These are phyloP conservation scores for Metschnikowia kofuensis DNA, from an alignment of 805 yeast genomes.

Conservation along the genomic window DNA sequence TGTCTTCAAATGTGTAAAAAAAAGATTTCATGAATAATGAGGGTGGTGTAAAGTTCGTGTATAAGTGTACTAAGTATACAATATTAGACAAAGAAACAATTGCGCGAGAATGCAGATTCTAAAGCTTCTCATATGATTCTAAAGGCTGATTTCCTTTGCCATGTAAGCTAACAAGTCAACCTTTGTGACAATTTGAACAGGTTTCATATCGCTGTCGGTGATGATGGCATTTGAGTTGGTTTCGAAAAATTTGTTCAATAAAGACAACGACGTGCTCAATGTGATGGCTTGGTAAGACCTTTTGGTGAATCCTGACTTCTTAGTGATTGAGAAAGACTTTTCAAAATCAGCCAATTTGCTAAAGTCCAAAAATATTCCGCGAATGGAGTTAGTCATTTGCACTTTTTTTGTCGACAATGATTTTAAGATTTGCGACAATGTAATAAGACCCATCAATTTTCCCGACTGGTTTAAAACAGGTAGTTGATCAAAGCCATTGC, in stretches of 20 bases:
- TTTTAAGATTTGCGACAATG: slow-evolving; percentile 69
- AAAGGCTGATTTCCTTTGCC: slow-evolving; percentile 29
- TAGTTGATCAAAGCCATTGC: slow-evolving; percentile 80
- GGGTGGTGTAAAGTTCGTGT: slow-evolving; percentile 2
- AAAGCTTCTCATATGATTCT: neutral
- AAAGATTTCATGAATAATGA: neutral
- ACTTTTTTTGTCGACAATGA: slow-evolving; percentile 60
- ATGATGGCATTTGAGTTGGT: slow-evolving; percentile 81
- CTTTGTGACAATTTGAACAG: slow-evolving; percentile 83
- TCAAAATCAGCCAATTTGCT: slow-evolving; percentile 66
- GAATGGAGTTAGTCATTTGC: slow-evolving; percentile 53
- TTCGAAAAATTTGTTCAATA: slow-evolving; percentile 77
- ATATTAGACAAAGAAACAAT: neutral
- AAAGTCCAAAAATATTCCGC: slow-evolving; percentile 68
- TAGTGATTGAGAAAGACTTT: slow-evolving; percentile 59
- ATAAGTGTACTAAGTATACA: neutral
- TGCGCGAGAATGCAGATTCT: neutral
- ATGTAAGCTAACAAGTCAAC: slow-evolving; percentile 69
- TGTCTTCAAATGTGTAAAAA: neutral
- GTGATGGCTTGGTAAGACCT: slow-evolving; percentile 67
- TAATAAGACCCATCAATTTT: slow-evolving; percentile 70
- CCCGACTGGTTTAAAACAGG: slow-evolving; percentile 66
- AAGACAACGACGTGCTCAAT: slow-evolving; percentile 59
- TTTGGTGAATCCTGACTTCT: slow-evolving; percentile 53
- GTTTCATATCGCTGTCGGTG: slow-evolving; percentile 66